Evolutionary conservation across 352 stramenopile species (phyloP).

Genomic region (Thraustotheca clavata): DNA sequence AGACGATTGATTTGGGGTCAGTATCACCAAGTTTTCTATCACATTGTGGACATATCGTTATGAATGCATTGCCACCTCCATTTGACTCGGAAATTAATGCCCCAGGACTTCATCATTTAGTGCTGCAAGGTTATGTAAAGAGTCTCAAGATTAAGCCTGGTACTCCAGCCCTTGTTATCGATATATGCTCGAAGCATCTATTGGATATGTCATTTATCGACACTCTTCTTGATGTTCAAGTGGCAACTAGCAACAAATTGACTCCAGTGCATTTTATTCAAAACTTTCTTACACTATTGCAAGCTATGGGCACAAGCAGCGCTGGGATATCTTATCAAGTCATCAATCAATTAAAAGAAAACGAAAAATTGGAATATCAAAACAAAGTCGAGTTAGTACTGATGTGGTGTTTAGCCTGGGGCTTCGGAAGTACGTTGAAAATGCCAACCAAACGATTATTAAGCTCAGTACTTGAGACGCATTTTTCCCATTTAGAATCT

Average conservation of each 20-base stretch:
- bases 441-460: constrained; percentile 10
- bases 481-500: constrained; percentile 15
- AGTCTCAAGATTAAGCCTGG: background rate
- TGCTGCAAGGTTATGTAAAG: constrained; percentile 24
- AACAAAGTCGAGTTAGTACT: constrained; percentile 4
- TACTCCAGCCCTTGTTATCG: background rate
- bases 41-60: too few species aligned
- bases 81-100: constrained; percentile 3
- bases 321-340: background rate
- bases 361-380: background rate
- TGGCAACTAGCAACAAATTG: background rate
- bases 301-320: background rate
- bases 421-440: background rate
- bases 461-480: background rate
- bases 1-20: constrained; percentile 32
- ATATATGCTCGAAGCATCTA: constrained; percentile 9
- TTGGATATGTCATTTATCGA: constrained; percentile 9
- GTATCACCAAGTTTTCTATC: constrained; percentile 31
- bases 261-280: background rate
- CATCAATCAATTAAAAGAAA: background rate
- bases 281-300: constrained; percentile 1
- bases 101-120: constrained; percentile 28
- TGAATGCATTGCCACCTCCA: background rate
- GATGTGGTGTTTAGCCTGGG: constrained; percentile 3
- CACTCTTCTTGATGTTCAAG: constrained; percentile 5